These are phyloP conservation scores for Debaryomyces hansenii DNA, from an alignment of 805 yeast species.

Conservation along the genomic window DNA sequence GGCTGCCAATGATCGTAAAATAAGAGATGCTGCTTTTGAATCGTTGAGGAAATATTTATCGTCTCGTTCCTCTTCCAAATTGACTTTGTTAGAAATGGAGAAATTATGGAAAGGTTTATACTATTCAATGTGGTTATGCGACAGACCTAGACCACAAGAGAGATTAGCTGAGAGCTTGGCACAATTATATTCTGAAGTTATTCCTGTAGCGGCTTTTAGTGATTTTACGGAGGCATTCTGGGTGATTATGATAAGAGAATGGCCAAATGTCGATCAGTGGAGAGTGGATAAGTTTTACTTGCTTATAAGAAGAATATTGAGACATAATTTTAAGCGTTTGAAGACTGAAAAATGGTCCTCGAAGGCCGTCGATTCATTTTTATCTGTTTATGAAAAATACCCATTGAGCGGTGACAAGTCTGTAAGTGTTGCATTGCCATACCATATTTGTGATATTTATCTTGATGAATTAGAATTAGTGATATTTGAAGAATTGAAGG, in stretches of 20 bases:
- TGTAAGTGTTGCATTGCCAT: conserved; percentile 73
- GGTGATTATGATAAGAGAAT: conserved; percentile 73
- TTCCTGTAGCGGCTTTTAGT: conserved; percentile 43
- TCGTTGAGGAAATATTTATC: conserved; percentile 60
- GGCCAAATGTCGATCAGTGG: conserved; percentile 82
- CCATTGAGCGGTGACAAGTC: conserved; percentile 60
- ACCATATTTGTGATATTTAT: conserved; percentile 81
- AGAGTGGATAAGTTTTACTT: conserved; percentile 85
- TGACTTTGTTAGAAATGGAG: conserved; percentile 58
- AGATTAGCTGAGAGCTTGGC: conserved; percentile 75
- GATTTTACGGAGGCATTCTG: conserved; percentile 75
- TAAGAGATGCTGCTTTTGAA: conserved; percentile 72
- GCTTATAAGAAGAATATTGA: conserved; percentile 73
- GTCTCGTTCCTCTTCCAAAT: conserved; percentile 37
- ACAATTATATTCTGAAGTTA: conserved; percentile 45
- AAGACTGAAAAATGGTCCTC: conserved; percentile 54
- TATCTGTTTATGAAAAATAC: conserved; percentile 39
- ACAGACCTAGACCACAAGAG: conserved; percentile 90
- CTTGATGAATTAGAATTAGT: conserved; percentile 80
- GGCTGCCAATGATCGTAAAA: conserved; percentile 78
- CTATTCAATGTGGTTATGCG: conserved; percentile 95
- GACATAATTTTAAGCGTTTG: conserved; percentile 62
- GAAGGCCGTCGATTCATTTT: conserved; percentile 44
- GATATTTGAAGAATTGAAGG: conserved; percentile 49
- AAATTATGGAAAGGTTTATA: conserved; percentile 97